These are phyloP conservation scores for Vitis hybrid DNA, from an alignment of 177 flowering plant species.

Conservation along the genomic window DNA sequence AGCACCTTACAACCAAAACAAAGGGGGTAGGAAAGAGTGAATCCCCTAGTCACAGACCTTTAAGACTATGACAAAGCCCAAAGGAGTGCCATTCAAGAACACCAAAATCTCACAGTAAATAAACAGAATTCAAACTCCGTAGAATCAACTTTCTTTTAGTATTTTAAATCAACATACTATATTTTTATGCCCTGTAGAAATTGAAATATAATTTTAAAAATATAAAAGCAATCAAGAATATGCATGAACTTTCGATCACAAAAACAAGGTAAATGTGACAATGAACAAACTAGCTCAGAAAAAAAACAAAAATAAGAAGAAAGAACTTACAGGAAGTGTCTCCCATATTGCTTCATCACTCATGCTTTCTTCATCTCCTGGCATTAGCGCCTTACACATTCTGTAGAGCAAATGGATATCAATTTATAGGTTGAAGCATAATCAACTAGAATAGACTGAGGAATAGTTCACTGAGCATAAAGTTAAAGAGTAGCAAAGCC, in stretches of 20 bases:
- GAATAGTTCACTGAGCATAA: background rate
- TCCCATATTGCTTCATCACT: slow-evolving; percentile 79
- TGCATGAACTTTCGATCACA: too few relatives aligned
- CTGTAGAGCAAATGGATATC: slow-evolving; percentile 19
- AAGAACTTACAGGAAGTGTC: slow-evolving; percentile 67
- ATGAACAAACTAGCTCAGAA: too few relatives aligned
- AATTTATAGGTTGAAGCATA: background rate
- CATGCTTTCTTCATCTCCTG: slow-evolving; percentile 74
- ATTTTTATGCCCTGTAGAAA: too few relatives aligned
- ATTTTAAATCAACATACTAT: background rate
- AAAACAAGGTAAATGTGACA: too few relatives aligned
- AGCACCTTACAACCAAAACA: too few relatives aligned
- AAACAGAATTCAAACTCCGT: background rate
- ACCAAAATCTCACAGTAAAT: too few relatives aligned
- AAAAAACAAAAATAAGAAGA: background rate
- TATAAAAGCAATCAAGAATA: too few relatives aligned
- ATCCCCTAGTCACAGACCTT: too few relatives aligned
- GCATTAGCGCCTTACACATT: slow-evolving; percentile 75
- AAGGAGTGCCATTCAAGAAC: too few relatives aligned
- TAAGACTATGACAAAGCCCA: too few relatives aligned
- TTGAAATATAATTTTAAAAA: too few relatives aligned
- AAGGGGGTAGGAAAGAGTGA: too few relatives aligned
- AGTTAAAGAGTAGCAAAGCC: background rate
- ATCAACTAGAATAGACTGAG: background rate
- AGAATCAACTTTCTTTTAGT: background rate